Conservation (phyloP, 2,329 filamentous ascomycete genomes). For the Talaromyces sp. region DNA sequence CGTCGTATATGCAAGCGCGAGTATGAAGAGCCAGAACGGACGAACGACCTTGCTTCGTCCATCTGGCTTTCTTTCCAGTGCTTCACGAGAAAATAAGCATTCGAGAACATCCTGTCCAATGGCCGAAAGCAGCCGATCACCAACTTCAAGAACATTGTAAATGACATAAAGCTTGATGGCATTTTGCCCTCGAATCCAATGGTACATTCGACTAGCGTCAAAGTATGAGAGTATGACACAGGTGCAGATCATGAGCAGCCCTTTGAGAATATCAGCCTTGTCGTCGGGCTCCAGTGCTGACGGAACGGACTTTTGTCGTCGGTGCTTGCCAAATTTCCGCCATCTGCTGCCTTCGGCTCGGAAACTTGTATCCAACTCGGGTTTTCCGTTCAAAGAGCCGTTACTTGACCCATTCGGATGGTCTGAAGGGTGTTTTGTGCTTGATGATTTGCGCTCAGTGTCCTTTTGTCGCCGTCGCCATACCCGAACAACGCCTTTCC, state of each 20-base stretch:
- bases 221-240: slow-evolving; percentile 82
- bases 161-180: slow-evolving; percentile 99
- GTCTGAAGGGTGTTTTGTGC: background rate
- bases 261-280: slow-evolving; percentile 92
- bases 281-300: slow-evolving; percentile 82
- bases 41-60: slow-evolving; percentile 87
- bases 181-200: slow-evolving; percentile 91
- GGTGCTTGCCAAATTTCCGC: slow-evolving; percentile 49
- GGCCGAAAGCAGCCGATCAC: slow-evolving; percentile 82
- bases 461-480: slow-evolving; percentile 53
- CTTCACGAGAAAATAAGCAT: slow-evolving; percentile 90
- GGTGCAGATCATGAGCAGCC: slow-evolving; percentile 79
- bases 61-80: slow-evolving; percentile 77
- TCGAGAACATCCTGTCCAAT: slow-evolving; percentile 95
- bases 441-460: background rate
- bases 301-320: slow-evolving; percentile 75
- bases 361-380: slow-evolving; percentile 11
- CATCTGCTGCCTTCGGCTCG: slow-evolving; percentile 21
- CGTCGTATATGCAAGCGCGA: slow-evolving; percentile 83
- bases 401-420: background rate
- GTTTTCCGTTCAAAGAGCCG: slow-evolving; percentile 19
- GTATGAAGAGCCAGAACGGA: slow-evolving; percentile 84
- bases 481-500: slow-evolving; percentile 71
- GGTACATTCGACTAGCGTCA: slow-evolving; percentile 96
- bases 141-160: slow-evolving; percentile 90